These are phyloP conservation scores for Amauroascus niger DNA, from an alignment of 2,329 filamentous ascomycete genomes.

Conservation along the genomic window DNA sequence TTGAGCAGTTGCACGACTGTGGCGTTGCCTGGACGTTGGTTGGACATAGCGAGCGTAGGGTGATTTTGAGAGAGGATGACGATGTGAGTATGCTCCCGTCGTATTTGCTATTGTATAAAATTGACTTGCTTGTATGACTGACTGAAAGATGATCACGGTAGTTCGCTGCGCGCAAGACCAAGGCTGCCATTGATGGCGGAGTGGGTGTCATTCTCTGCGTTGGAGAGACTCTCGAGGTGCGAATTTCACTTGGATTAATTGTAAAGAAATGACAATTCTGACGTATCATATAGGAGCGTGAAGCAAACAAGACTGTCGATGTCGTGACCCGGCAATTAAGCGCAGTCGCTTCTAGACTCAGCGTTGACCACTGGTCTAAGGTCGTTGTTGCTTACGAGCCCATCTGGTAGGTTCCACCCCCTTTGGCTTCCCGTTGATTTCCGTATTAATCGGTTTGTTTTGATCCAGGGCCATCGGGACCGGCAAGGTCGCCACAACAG, in stretches of 20 bases:
- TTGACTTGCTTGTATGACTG: background rate
- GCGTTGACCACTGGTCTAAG: constrained; percentile 76
- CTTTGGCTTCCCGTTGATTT: background rate
- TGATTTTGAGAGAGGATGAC: constrained; percentile 78
- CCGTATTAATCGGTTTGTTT: constrained; percentile 5
- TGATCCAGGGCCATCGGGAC: constrained; percentile 60
- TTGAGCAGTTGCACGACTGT: constrained; percentile 79
- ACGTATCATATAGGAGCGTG: constrained; percentile 53
- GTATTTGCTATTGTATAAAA: background rate
- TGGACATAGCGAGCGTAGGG: constrained; percentile 90
- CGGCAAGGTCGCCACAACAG: constrained; percentile 78
- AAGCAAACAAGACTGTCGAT: constrained; percentile 72
- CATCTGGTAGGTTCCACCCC: constrained; percentile 60
- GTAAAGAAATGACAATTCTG: background rate
- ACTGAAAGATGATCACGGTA: constrained; percentile 21
- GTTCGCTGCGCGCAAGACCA: constrained; percentile 87
- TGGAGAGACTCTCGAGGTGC: constrained; percentile 76
- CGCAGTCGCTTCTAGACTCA: constrained; percentile 59
- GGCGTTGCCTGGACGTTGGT: constrained; percentile 83
- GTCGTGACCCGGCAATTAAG: constrained; percentile 64
- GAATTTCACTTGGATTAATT: constrained; percentile 8
- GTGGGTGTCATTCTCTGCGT: constrained; percentile 93
- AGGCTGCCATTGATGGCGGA: constrained; percentile 78
- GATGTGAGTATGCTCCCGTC: constrained; percentile 36
- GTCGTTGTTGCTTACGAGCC: constrained; percentile 97